Evolutionary conservation across 208 protist species (phyloP), one percentile per base, ranked within the genome.

Genomic region (Crithidia expoeki): DNA sequence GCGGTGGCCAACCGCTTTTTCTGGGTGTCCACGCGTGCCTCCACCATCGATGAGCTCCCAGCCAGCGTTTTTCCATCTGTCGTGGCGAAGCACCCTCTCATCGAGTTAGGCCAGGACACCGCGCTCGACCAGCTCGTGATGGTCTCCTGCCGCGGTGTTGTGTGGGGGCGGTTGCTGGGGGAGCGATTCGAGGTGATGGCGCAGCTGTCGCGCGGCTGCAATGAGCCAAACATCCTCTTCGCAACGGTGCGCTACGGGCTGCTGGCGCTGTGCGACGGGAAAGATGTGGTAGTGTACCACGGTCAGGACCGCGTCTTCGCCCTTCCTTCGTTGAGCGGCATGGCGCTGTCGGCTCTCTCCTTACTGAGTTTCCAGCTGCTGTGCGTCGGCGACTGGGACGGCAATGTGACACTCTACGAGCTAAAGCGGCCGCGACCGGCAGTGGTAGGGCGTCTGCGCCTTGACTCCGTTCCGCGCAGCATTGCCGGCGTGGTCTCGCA

Each of bases 391-490:
- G 34, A 76, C 28, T 76, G 71, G 71, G n/a, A 76, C 38, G 71
- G 71, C 21, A 56, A 30, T 17, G 70, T 76, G 40, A 23, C 30
- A 19, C 57, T 76, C 19, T 65, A 69, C 36, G 55, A 61, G 27
- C 25, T 76, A 28, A 5, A 40, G 16, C 34, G 55, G 10, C 23
- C 34, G 23, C 53, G 34, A 27, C 32, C 62, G 10, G 60, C 27
- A 5, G 44, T 64, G 32, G 56, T 44, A 0, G 63, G 63, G 34
- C 60, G 55, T 4, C 60, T 76, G 19, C 21, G 28, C 9, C n/a
- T 85, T 25, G 25, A 77, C 10, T 74, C 76, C 2, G 76, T 85
- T 11, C 67, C 80, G 10, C 69, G 68, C 32, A 75, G 56, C 51
- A 60, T 85, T 28, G 79, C 57, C 27, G 28, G 44, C 44, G 27